These are phyloP conservation scores for Mucor lusitanicus DNA, from an alignment of 371 early-diverging fungal species.

Conservation along the genomic window DNA sequence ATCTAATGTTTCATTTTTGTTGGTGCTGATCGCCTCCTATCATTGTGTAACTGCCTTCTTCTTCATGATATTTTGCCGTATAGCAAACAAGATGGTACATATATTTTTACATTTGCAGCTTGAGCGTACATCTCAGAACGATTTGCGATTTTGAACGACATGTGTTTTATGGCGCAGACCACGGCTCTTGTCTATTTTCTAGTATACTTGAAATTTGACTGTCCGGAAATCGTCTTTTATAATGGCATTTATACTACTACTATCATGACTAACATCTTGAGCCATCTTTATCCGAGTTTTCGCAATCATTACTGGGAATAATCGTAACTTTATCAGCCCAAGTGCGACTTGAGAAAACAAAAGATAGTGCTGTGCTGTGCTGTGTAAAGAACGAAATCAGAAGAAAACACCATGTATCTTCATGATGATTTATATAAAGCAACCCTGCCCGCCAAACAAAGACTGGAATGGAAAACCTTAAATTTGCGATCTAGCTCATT, in stretches of 20 bases:
- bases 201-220: neutral
- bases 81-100: neutral
- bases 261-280: conserved; percentile 3
- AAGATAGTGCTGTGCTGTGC: neutral
- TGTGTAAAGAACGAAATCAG: neutral
- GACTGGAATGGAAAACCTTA: neutral
- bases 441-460: neutral
- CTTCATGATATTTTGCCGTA: neutral
- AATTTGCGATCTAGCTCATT: neutral
- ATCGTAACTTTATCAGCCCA: neutral
- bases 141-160: neutral
- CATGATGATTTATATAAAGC: neutral
- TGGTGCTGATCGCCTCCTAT: conserved; percentile 1
- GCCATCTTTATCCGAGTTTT: neutral
- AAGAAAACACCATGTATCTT: neutral
- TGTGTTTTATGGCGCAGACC: neutral
- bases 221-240: neutral
- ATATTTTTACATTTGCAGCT: neutral
- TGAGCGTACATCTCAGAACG: neutral
- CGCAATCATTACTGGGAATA: neutral
- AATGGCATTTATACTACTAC: neutral
- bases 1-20: neutral
- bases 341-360: neutral
- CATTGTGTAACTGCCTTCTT: neutral
- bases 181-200: neutral